Percentiles rank a stretch among this genome's conserved stretches.
Conservation (phyloP, 176 grass and related monocot species). For the Paspalum notatum region DNA sequence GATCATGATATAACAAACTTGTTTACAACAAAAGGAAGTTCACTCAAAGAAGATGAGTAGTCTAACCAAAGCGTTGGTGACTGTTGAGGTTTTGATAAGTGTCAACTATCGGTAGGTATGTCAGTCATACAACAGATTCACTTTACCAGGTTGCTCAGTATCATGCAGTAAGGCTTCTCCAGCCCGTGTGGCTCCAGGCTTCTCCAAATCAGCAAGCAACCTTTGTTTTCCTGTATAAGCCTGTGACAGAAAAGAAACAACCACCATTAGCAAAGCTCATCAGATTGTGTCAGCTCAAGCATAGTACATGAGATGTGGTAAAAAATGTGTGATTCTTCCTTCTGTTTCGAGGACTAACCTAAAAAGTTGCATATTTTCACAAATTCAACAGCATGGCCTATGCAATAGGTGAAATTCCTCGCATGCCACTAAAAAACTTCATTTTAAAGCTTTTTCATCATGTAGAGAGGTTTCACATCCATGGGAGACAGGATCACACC, state of each 20-base stretch:
- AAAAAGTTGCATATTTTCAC: neutral
- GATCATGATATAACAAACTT: neutral
- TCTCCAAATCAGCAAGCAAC: neutral
- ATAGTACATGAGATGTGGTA: neutral
- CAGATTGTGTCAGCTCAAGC: neutral
- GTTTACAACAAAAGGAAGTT: slow-evolving; percentile 26
- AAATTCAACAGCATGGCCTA: neutral
- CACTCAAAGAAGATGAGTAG: neutral
- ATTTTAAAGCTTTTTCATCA: neutral
- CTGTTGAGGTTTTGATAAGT: neutral
- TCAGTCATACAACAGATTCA: neutral
- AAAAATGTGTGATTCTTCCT: neutral
- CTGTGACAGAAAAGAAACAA: slow-evolving; percentile 18
- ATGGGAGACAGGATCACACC: neutral
- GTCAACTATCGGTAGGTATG: neutral
- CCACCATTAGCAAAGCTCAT: neutral
- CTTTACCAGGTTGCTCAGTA: neutral
- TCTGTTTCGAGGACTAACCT: neutral
- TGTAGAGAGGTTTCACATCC: neutral
- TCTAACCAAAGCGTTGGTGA: neutral
- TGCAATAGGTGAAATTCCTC: neutral
- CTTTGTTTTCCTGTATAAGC: neutral
- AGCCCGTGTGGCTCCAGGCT: too few relatives aligned
- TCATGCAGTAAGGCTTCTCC: neutral
- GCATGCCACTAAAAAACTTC: neutral